These are phyloP conservation scores for Blepharisma stoltei DNA, from an alignment of 73 alveolate genomes.

Conservation along the genomic window DNA sequence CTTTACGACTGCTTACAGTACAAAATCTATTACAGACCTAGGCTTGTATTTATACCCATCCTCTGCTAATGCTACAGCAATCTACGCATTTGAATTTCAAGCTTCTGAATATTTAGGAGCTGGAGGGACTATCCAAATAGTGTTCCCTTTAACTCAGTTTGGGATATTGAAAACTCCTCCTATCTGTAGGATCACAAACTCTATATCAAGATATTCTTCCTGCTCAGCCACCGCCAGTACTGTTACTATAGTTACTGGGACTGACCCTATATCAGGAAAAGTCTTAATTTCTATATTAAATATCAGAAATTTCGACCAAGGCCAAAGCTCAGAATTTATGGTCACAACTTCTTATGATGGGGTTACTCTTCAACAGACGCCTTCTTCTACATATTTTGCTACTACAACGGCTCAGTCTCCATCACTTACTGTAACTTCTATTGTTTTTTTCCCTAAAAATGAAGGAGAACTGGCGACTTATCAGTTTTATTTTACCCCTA, in stretches of 20 bases:
- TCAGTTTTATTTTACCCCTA: constrained; percentile 35
- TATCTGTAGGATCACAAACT: constrained; percentile 36
- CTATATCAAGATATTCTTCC: constrained; percentile 34
- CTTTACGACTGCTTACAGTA: background rate
- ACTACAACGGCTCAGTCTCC: constrained; percentile 31
- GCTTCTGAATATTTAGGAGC: constrained; percentile 19
- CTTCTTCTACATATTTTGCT: constrained; percentile 20
- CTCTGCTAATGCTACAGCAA: constrained; percentile 37
- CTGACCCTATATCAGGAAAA: constrained; percentile 23
- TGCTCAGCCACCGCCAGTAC: constrained; percentile 41
- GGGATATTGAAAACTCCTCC: constrained; percentile 38
- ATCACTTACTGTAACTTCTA: constrained; percentile 22
- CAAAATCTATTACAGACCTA: background rate
- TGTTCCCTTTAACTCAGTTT: constrained; percentile 38
- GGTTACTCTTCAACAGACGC: constrained; percentile 32
- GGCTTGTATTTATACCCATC: constrained; percentile 32
- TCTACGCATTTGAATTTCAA: constrained; percentile 26
- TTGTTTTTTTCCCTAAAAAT: constrained; percentile 45
- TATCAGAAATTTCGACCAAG: constrained; percentile 30
- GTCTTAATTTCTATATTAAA: constrained; percentile 28
- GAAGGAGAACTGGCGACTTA: constrained; percentile 40
- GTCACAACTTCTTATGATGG: constrained; percentile 39
- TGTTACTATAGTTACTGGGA: constrained; percentile 19
- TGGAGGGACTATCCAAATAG: constrained; percentile 34
- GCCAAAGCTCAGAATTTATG: constrained; percentile 36